A percentile compares a stretch with the other conserved stretches of the same genome.
These are phyloP conservation scores for Xylariaceae sp. DNA, from an alignment of 2,329 filamentous ascomycete species.

Conservation along the genomic window DNA sequence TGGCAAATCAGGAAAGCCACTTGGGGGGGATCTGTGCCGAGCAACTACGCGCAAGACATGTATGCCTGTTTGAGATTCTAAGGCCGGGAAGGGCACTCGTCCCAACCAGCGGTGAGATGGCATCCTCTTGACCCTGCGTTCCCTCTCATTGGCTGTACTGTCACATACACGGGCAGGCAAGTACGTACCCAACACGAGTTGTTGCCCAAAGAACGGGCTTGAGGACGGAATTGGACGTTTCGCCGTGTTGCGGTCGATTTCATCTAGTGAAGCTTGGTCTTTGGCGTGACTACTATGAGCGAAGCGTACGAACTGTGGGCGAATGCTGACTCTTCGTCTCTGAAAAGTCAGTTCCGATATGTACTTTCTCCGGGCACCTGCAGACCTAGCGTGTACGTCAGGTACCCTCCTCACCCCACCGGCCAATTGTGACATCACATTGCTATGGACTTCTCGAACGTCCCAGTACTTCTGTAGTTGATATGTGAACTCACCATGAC, in stretches of 20 bases:
- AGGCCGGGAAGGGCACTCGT: conserved; percentile 11
- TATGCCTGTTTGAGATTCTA: conserved; percentile 18
- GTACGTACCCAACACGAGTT: conserved; percentile 14
- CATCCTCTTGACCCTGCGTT: conserved; percentile 11
- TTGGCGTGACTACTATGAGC: neutral
- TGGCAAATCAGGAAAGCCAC: too few species aligned
- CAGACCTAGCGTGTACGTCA: conserved; percentile 22
- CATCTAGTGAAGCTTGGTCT: neutral
- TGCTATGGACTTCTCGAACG: conserved; percentile 2
- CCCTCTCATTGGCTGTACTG: conserved; percentile 11
- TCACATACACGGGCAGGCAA: conserved; percentile 8
- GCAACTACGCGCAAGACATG: conserved; percentile 10
- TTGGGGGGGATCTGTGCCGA: too few species aligned
- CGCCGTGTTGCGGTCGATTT: conserved; percentile 6
- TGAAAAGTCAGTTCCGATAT: neutral
- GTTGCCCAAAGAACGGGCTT: conserved; percentile 8
- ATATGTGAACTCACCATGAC: too few species aligned
- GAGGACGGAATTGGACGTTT: conserved; percentile 13
- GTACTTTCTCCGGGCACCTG: conserved; percentile 22
- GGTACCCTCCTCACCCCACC: conserved; percentile 21
- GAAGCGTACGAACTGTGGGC: conserved; percentile 4
- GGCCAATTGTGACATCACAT: conserved; percentile 20
- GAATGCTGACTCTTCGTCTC: conserved; percentile 1
- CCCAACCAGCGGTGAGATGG: conserved; percentile 24
- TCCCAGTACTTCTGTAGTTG: too few species aligned